phyloP scores from a whole-genome alignment of 495 filamentous ascomycete species.

The Talaromyces thailandensis region DNA sequence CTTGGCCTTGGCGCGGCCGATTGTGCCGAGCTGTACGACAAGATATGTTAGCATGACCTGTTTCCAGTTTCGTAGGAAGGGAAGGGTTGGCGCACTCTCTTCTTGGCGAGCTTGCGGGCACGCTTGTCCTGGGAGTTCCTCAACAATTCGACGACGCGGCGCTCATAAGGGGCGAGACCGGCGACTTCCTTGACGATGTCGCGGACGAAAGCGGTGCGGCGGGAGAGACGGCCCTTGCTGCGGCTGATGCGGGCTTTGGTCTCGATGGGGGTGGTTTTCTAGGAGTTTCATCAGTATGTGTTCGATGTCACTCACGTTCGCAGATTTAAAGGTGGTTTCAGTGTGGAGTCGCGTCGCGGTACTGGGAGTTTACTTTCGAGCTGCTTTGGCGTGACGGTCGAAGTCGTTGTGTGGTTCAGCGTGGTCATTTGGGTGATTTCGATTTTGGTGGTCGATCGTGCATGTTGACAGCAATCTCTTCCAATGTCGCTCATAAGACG shows the following conservation, averaged over 20 bases:
- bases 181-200: constrained; percentile 91
- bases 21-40: constrained; percentile 72
- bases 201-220: constrained; percentile 86
- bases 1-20: constrained; percentile 95
- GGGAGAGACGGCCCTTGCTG: constrained; percentile 85
- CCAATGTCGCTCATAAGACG: not conserved
- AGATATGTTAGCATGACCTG: not conserved
- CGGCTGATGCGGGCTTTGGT: constrained; percentile 82
- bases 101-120: constrained; percentile 98
- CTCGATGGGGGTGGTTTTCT: constrained; percentile 85
- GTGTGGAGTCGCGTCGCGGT: not conserved
- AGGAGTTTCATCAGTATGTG: not conserved
- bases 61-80: not conserved
- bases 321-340: not conserved
- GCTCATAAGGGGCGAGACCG: constrained; percentile 93
- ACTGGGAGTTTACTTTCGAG: not conserved
- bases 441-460: not conserved
- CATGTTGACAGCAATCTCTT: not conserved
- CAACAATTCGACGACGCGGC: constrained; percentile 95
- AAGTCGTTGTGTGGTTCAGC: not conserved
- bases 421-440: not conserved
- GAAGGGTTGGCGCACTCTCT: constrained; percentile 55
- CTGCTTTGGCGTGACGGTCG: not conserved
- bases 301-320: not conserved
- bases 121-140: constrained; percentile 99